Percentiles rank a stretch among this genome's conserved stretches.
phyloP scores from a whole-genome alignment of 2,329 filamentous ascomycete species.

The Monosporascus sp. region DNA sequence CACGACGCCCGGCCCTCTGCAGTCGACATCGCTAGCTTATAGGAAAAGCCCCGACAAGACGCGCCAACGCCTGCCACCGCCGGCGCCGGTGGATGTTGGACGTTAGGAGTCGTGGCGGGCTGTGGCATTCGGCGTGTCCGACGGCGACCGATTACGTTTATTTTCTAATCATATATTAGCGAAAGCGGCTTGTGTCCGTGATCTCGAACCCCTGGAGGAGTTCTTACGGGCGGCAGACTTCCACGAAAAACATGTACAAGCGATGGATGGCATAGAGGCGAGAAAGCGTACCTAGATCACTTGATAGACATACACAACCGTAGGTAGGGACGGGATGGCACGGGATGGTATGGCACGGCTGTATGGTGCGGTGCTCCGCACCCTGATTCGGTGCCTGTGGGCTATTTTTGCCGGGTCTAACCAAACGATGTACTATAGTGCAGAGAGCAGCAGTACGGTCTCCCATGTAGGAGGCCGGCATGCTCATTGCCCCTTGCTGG shows the following conservation, averaged over 20 bases:
- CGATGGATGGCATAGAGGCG: not conserved
- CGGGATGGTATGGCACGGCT: not conserved
- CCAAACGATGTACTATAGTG: conserved; percentile 14
- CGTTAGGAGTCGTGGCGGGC: conserved; percentile 19
- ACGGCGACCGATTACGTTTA: conserved; percentile 1
- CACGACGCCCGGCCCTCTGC: conserved; percentile 26
- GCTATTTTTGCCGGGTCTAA: conserved; percentile 1
- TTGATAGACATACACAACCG: not conserved
- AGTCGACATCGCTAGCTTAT: conserved; percentile 49
- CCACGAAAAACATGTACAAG: no score
- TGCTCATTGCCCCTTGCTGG: no score
- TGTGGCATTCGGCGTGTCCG: not conserved
- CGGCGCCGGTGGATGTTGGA: conserved; percentile 27
- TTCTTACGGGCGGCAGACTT: no score
- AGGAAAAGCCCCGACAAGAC: conserved; percentile 58
- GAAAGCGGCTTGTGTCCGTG: no score
- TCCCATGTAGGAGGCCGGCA: no score
- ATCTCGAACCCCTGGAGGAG: no score
- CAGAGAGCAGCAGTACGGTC: conserved; percentile 4
- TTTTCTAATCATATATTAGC: no score
- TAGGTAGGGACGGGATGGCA: not conserved
- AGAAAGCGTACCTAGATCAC: not conserved
- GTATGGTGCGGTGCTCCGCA: no score
- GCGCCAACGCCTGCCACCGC: conserved; percentile 24
- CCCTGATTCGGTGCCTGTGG: no score